phyloP scores from a whole-genome alignment of 768 basidiomycete genomes.

The Auriscalpium orientale region DNA sequence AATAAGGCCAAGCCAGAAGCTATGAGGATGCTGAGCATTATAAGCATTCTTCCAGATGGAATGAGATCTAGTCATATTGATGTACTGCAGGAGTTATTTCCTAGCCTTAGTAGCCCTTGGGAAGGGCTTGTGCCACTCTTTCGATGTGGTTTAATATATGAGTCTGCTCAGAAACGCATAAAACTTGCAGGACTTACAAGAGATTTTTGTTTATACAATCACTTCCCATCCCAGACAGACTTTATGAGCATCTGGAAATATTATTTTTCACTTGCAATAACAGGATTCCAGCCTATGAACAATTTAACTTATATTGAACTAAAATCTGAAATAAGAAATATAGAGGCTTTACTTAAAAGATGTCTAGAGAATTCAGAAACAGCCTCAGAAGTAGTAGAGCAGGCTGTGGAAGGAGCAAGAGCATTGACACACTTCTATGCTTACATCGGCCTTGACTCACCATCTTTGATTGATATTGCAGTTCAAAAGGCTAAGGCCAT shows the following conservation, averaged over 20 bases:
- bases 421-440: no score
- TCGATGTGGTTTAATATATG: background rate
- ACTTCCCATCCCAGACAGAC: background rate
- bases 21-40: background rate
- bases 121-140: background rate
- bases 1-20: background rate
- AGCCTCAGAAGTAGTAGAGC: no score
- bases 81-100: background rate
- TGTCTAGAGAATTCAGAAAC: no score
- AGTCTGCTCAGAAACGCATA: background rate
- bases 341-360: background rate
- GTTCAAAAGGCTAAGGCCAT: background rate
- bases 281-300: background rate
- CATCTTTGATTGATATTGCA: background rate
- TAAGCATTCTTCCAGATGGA: slow-evolving; percentile 1
- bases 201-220: background rate
- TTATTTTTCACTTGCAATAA: background rate
- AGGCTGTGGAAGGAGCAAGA: no score
- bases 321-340: background rate
- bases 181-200: background rate
- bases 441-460: background rate
- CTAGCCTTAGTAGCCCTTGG: background rate
- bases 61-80: background rate
- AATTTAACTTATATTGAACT: background rate
- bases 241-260: background rate